Evolutionary conservation across 1,139 yeast species (phyloP), one percentile per base, ranked within the genome.

Genomic region (Taiozyma sp.): DNA sequence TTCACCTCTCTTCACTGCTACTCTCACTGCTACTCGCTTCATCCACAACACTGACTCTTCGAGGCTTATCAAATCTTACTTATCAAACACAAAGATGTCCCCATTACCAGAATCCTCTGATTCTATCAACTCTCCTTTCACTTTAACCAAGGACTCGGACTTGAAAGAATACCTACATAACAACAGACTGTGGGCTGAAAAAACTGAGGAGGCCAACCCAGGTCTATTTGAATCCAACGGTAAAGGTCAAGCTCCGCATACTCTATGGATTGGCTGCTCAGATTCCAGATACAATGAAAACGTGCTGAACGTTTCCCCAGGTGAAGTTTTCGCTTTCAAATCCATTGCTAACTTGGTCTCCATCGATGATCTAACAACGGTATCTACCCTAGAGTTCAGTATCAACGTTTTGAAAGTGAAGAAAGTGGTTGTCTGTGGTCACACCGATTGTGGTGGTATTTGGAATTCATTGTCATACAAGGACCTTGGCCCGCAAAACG

Each of bases 371-470:
- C 73, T 87, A 48, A 81, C 92, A 48, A 78, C 87, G 34, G 84
- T 84, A 67, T 88, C 96, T 2, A 93, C 91, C 3, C 75, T 93
- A 44, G 97, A 93, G 67, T 90, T 91, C 64, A 97, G 97, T 3
- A 82, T 93, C 56, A 93, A 90, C 62, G 92, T 87, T 22, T 76
- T 93, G 57, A 86, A 88, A 65, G 96, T 95, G 39, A 79, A 78
- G 59, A 90, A 88, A 64, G 83, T 93, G 54, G 79, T 93, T 52
- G 89, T 93, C 10, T 91, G 97, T 70, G 99, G 99, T n/a, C 99
- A 93, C 72, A 88, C 96, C 38, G 96, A 91, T 70, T 93, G 99
- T 74, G 98, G 98, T 48, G 99, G 98, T 34, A 83, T 91, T 53
- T 86, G 92, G 84, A 93, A 97, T 27, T 85, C 96, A 19, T 71